Evolutionary conservation across 169 alveolate genomes (phyloP).

Genomic region (Cryptosporidium parvum): DNA sequence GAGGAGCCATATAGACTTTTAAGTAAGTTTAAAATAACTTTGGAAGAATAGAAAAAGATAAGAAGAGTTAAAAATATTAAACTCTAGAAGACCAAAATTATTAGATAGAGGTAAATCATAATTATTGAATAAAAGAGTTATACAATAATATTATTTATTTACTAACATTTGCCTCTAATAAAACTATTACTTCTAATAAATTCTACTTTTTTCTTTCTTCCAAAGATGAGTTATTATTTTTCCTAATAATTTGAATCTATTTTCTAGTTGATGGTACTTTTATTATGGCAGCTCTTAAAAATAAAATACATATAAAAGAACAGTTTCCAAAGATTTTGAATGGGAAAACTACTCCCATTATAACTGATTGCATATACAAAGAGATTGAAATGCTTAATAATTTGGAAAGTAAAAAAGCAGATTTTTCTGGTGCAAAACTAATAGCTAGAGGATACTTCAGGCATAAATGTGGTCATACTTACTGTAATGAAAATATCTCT

Average conservation of each 20-base stretch:
- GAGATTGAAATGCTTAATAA: conserved; percentile 42
- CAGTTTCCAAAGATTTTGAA: conserved; percentile 67
- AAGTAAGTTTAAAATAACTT: conserved; percentile 24
- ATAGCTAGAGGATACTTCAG: conserved; percentile 64
- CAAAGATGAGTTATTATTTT: not conserved
- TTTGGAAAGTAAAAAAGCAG: not conserved
- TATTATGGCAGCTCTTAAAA: conserved; percentile 68
- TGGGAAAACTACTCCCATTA: conserved; percentile 73
- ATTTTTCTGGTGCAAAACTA: conserved; percentile 72
- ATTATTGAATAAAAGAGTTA: not conserved
- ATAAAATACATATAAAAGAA: conserved; percentile 74
- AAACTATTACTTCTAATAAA: not conserved
- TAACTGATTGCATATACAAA: conserved; percentile 68
- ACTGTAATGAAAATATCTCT: not conserved
- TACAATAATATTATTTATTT: not conserved
- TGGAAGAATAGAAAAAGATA: not conserved
- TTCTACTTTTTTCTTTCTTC: not conserved
- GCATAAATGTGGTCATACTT: conserved; percentile 62
- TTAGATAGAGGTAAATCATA: not conserved
- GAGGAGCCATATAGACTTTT: conserved; percentile 77
- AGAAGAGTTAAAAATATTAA: not conserved
- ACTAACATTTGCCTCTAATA: not conserved
- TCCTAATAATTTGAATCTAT: not conserved
- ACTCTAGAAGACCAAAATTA: not conserved
- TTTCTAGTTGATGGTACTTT: conserved; percentile 75